Conservation (phyloP, 2,329 filamentous ascomycete genomes). For the Furcasterigmium furcatum region DNA sequence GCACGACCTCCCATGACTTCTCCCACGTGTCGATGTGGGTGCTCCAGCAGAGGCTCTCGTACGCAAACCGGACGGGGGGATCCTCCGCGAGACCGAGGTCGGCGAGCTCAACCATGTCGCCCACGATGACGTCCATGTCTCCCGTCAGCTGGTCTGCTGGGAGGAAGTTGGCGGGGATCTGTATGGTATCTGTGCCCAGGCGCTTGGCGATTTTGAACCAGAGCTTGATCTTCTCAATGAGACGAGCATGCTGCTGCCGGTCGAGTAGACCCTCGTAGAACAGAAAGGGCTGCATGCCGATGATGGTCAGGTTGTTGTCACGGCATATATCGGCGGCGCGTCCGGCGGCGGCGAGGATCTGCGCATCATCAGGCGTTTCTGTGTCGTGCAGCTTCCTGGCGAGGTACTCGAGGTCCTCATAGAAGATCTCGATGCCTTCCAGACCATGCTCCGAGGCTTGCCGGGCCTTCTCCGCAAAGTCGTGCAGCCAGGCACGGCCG, state of each 20-base stretch:
- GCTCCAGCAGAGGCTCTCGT: slow-evolving; percentile 83
- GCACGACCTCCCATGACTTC: slow-evolving; percentile 66
- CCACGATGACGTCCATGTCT: slow-evolving; percentile 36
- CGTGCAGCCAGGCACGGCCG: slow-evolving; percentile 40
- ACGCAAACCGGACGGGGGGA: slow-evolving; percentile 61
- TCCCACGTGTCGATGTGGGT: slow-evolving; percentile 67
- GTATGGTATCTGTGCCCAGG: slow-evolving; percentile 67
- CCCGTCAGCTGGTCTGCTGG: slow-evolving; percentile 37
- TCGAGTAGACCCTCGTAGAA: slow-evolving; percentile 74
- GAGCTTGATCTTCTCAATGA: slow-evolving; percentile 59
- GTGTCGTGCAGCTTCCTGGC: slow-evolving; percentile 59
- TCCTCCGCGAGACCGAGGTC: slow-evolving; percentile 60
- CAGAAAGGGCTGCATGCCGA: slow-evolving; percentile 73
- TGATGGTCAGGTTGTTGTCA: slow-evolving; percentile 52
- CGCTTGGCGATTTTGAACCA: slow-evolving; percentile 66
- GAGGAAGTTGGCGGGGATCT: slow-evolving; percentile 70
- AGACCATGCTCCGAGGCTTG: slow-evolving; percentile 66
- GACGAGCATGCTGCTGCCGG: slow-evolving; percentile 49
- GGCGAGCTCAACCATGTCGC: slow-evolving; percentile 45
- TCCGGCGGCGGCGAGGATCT: slow-evolving; percentile 47
- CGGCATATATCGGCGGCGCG: slow-evolving; percentile 53
- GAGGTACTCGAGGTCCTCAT: slow-evolving; percentile 68
- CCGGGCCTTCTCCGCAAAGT: slow-evolving; percentile 56
- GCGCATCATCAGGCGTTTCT: slow-evolving; percentile 44
- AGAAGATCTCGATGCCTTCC: slow-evolving; percentile 68